phyloP scores from a whole-genome alignment of 2,329 filamentous ascomycete genomes.

The Aspergillus niger region DNA sequence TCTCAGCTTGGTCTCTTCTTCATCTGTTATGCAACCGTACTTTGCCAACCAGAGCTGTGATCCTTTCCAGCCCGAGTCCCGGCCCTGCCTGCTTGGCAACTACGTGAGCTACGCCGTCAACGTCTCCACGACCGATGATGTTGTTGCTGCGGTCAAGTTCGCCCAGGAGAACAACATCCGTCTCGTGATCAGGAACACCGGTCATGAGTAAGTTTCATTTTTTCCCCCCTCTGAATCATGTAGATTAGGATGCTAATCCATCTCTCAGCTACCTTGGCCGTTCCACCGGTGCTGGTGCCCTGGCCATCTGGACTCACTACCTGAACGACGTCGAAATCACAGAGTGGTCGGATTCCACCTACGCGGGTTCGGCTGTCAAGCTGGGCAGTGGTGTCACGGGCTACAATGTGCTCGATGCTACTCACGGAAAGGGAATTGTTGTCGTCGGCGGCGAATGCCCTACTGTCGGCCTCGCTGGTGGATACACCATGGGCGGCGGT shows the following conservation, averaged over 20 bases:
- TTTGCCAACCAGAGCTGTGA: slow-evolving; percentile 38
- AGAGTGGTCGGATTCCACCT: slow-evolving; percentile 44
- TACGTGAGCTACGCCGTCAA: slow-evolving; percentile 39
- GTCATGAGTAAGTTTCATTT: slow-evolving; percentile 38
- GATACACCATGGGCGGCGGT: slow-evolving; percentile 63
- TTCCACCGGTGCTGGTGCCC: slow-evolving; percentile 60
- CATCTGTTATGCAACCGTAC: slow-evolving; percentile 36
- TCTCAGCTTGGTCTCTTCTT: slow-evolving; percentile 28
- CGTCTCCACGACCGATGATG: slow-evolving; percentile 31
- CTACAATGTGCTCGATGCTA: slow-evolving; percentile 51
- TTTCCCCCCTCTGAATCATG: not conserved
- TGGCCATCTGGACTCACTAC: slow-evolving; percentile 39
- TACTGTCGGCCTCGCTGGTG: slow-evolving; percentile 61
- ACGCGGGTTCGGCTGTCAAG: slow-evolving; percentile 55
- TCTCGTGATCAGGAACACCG: slow-evolving; percentile 49
- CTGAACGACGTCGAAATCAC: slow-evolving; percentile 32
- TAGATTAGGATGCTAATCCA: not conserved
- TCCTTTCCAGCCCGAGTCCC: slow-evolving; percentile 28
- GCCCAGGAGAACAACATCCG: slow-evolving; percentile 54
- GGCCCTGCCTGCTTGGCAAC: slow-evolving; percentile 33
- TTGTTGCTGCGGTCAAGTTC: slow-evolving; percentile 42
- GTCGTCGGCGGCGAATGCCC: slow-evolving; percentile 59
- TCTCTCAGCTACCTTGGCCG: slow-evolving; percentile 50
- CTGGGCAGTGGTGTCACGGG: slow-evolving; percentile 58
- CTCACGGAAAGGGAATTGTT: slow-evolving; percentile 49